These are phyloP conservation scores for Canna indica DNA, from an alignment of 176 grass and related monocot species.

Conservation along the genomic window DNA sequence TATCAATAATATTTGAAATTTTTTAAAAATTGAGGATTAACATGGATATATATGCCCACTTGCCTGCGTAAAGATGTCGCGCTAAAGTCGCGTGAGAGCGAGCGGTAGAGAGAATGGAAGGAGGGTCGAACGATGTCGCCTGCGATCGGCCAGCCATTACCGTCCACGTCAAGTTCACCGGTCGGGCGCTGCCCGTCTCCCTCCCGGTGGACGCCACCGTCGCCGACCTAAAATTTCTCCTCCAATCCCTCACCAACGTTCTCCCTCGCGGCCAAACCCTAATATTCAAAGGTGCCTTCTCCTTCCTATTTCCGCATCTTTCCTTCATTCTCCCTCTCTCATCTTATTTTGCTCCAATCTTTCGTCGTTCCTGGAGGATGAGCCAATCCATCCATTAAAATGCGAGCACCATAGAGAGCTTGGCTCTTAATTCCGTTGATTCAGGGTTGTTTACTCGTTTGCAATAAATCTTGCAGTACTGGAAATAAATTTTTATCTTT, in stretches of 20 bases:
- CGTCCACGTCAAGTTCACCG: slow-evolving; percentile 75
- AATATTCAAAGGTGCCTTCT: slow-evolving; percentile 66
- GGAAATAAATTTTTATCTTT: too few species aligned
- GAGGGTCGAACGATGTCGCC: not conserved
- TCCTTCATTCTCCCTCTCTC: not conserved
- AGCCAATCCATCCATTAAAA: not conserved
- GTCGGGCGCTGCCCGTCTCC: slow-evolving; percentile 59
- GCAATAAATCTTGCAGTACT: too few species aligned
- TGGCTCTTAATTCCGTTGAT: too few species aligned
- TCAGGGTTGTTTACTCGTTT: too few species aligned
- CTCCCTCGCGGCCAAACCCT: slow-evolving; percentile 88
- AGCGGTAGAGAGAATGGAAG: not conserved
- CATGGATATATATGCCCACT: too few species aligned
- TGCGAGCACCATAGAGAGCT: too few species aligned
- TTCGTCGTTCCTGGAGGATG: not conserved
- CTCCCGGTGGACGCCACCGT: slow-evolving; percentile 27
- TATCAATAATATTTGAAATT: too few species aligned
- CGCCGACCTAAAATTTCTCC: slow-evolving; percentile 67
- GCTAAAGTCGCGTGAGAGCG: too few species aligned
- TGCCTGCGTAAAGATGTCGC: too few species aligned
- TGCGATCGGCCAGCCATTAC: slow-evolving; percentile 27
- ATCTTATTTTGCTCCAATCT: not conserved
- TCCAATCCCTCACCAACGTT: slow-evolving; percentile 91
- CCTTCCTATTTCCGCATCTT: not conserved
- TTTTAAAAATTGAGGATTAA: too few species aligned